phyloP scores from a whole-genome alignment of 2,329 filamentous ascomycete species.

The Macrophomina pseudophaseolina region DNA sequence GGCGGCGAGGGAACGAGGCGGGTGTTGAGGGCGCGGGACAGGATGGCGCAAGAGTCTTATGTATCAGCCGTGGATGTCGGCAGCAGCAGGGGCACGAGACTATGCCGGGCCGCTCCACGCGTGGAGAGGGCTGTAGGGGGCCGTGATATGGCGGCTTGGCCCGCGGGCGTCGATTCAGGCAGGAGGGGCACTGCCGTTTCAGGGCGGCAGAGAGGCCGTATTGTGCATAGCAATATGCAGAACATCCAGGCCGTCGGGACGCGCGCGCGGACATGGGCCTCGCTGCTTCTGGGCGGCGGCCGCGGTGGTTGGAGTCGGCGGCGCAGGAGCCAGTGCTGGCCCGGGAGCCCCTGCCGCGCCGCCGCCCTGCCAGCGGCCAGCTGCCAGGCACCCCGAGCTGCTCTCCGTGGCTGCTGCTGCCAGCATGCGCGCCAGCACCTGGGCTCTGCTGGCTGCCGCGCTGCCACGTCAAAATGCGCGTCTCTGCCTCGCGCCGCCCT shows the following conservation, averaged over 20 bases:
- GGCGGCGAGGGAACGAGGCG: not conserved
- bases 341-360: not conserved
- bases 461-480: constrained; percentile 17
- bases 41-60: constrained; percentile 23
- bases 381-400: not conserved
- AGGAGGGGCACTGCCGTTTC: constrained; percentile 20
- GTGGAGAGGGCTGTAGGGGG: constrained; percentile 15
- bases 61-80: not conserved
- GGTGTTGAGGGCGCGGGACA: not conserved
- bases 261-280: constrained; percentile 12
- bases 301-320: too few species aligned
- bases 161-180: constrained; percentile 11
- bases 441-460: constrained; percentile 1
- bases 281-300: constrained; percentile 4
- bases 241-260: constrained; percentile 14
- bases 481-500: not conserved
- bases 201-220: constrained; percentile 15
- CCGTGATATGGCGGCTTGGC: not conserved
- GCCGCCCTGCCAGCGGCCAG: not conserved
- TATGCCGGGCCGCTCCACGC: constrained; percentile 21
- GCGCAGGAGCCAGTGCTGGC: too few species aligned
- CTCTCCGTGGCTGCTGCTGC: not conserved
- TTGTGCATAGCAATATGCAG: constrained; percentile 18
- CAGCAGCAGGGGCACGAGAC: constrained; percentile 9
- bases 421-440: not conserved